Evolutionary conservation across 108 stramenopile species (phyloP).

Genomic region (Cyclotella distinguenda): DNA sequence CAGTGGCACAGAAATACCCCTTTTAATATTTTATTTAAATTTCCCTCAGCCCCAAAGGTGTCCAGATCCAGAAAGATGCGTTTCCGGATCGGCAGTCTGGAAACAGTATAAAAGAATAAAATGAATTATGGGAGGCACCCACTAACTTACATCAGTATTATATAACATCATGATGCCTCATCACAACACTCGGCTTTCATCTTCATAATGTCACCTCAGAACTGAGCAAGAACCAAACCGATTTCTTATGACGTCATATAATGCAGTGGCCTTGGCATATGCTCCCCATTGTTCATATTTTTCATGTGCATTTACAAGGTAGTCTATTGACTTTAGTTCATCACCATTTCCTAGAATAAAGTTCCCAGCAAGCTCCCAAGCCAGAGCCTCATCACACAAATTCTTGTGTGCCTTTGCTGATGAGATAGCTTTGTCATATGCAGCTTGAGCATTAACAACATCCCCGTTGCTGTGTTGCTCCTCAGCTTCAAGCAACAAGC

Average conservation of each 20-base stretch:
- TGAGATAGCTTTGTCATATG: conserved; percentile 18
- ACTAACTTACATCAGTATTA: too few relatives aligned
- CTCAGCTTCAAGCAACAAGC: conserved; percentile 16
- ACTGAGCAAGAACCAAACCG: not conserved
- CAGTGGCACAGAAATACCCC: too few relatives aligned
- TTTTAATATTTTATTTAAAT: too few relatives aligned
- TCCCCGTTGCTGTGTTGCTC: conserved; percentile 5
- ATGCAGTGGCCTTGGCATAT: not conserved
- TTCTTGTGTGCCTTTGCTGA: conserved; percentile 9
- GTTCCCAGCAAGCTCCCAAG: conserved; percentile 21
- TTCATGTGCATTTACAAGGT: conserved; percentile 6
- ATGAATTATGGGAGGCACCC: too few relatives aligned
- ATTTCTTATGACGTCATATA: not conserved
- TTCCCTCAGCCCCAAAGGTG: too few relatives aligned
- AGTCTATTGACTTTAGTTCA: not conserved
- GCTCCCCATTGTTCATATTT: conserved; percentile 26
- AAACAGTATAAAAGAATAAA: too few relatives aligned
- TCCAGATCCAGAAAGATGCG: too few relatives aligned
- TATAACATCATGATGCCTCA: too few relatives aligned
- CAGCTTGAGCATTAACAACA: not conserved
- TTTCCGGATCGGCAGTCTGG: too few relatives aligned
- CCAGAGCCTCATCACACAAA: conserved; percentile 25
- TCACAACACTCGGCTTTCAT: too few relatives aligned
- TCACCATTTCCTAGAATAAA: conserved; percentile 11
- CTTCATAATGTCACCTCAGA: too few relatives aligned